Conservation (phyloP, 176 grass and related monocot genomes). For the Lolium multiflorum region DNA sequence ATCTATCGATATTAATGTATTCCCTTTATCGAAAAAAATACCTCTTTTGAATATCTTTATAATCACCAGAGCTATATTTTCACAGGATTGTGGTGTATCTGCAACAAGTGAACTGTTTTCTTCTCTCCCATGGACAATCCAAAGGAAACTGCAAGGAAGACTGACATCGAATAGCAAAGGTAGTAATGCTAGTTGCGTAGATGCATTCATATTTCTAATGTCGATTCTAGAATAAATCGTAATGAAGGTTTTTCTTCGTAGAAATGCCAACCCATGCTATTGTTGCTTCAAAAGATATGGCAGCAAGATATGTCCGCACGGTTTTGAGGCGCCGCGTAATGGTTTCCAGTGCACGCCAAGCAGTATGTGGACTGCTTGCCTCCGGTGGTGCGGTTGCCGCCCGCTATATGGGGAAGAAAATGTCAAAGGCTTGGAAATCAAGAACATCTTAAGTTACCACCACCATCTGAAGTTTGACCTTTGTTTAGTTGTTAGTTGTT, state of each 20-base stretch:
- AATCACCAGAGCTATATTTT: neutral
- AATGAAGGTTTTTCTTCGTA: constrained; percentile 17
- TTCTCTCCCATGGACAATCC: constrained; percentile 78
- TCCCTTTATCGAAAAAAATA: too few species aligned
- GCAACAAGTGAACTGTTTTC: constrained; percentile 65
- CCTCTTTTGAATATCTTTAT: neutral
- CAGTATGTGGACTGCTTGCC: constrained; percentile 68
- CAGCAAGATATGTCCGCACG: constrained; percentile 61
- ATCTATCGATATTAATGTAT: too few species aligned
- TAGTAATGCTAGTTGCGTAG: neutral
- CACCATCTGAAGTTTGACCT: neutral
- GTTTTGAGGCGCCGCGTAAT: constrained; percentile 60
- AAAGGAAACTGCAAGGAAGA: constrained; percentile 44
- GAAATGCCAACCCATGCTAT: constrained; percentile 40
- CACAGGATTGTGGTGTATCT: constrained; percentile 67
- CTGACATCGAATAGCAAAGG: constrained; percentile 28
- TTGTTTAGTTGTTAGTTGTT: neutral
- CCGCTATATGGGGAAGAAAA: constrained; percentile 72
- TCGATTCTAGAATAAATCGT: neutral
- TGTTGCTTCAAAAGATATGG: constrained; percentile 65
- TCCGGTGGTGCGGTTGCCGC: constrained; percentile 70
- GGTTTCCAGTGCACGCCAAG: constrained; percentile 79
- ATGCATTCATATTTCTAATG: neutral
- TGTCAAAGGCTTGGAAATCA: constrained; percentile 79
- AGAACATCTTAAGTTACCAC: constrained; percentile 31